Conservation (phyloP, 2,329 filamentous ascomycete species). For the Sclerotinia trifoliorum region DNA sequence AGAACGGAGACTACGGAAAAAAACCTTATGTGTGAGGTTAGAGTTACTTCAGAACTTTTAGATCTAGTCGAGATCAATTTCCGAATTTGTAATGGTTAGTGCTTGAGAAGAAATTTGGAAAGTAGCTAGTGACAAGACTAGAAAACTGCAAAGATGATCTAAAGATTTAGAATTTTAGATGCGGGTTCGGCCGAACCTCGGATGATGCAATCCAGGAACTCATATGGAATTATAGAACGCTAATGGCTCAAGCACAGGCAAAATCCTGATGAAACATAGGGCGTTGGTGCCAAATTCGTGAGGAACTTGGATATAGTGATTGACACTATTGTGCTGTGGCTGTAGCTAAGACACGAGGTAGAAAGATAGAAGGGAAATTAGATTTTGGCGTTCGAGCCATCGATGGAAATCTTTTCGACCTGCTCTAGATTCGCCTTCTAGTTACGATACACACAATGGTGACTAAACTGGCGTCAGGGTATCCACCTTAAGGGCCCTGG, state of each 20-base stretch:
- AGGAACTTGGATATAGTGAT: neutral
- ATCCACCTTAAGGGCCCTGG: neutral
- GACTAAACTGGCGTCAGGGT: neutral
- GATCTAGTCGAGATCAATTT: neutral
- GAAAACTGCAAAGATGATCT: neutral
- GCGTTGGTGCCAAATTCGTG: neutral
- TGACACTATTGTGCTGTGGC: neutral
- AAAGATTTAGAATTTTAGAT: neutral
- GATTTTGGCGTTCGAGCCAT: neutral
- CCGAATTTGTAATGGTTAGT: neutral
- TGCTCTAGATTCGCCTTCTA: neutral
- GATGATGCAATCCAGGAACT: neutral
- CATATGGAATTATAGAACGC: neutral
- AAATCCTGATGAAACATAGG: neutral
- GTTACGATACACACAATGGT: no score
- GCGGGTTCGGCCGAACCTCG: neutral
- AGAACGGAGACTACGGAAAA: neutral
- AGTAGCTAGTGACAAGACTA: neutral
- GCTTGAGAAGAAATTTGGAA: neutral
- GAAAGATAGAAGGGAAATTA: neutral
- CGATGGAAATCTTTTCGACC: neutral
- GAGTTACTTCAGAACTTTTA: neutral
- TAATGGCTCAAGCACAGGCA: neutral
- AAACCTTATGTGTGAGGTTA: neutral
- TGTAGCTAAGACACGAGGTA: neutral